Evolutionary conservation across 352 stramenopile genomes (phyloP).

Genomic region (Phytopythium vexans): DNA sequence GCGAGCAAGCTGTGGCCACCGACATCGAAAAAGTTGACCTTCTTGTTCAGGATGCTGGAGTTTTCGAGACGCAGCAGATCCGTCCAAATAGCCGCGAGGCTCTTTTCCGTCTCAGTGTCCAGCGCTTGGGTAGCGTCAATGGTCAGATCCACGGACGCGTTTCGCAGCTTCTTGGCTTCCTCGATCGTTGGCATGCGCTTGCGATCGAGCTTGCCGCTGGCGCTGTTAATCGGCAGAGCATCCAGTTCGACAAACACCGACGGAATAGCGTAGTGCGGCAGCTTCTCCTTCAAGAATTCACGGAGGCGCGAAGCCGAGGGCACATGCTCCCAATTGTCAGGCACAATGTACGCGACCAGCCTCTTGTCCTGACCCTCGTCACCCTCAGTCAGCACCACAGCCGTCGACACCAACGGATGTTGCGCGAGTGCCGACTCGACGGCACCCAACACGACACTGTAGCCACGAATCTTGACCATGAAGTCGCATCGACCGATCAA

Average conservation of each 20-base stretch:
- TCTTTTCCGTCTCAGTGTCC: conserved; percentile 57
- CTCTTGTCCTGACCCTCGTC: conserved; percentile 86
- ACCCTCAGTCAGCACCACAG: conserved; percentile 89
- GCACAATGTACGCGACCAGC: conserved; percentile 91
- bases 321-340: conserved; percentile 65
- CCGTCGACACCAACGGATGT: conserved; percentile 80
- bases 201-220: conserved; percentile 87
- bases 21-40: conserved; percentile 78
- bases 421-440: conserved; percentile 89
- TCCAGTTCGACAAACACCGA: conserved; percentile 79
- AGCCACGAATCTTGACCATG: conserved; percentile 96
- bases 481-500: conserved; percentile 93
- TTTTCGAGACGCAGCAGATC: conserved; percentile 64
- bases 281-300: conserved; percentile 65
- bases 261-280: conserved; percentile 83
- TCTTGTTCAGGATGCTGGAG: conserved; percentile 47
- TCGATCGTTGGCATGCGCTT: conserved; percentile 83
- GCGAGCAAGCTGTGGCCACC: conserved; percentile 78
- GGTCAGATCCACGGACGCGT: conserved; percentile 71
- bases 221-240: conserved; percentile 83
- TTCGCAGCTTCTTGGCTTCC: conserved; percentile 61
- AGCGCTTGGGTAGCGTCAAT: conserved; percentile 35
- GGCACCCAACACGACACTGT: conserved; percentile 91
- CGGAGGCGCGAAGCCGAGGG: conserved; percentile 62
- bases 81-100: conserved; percentile 60